A percentile compares a stretch with the other conserved stretches of the same genome.
Conservation (phyloP, 202 grass and related monocot species). For the Dendrocalamus latiflorus region DNA sequence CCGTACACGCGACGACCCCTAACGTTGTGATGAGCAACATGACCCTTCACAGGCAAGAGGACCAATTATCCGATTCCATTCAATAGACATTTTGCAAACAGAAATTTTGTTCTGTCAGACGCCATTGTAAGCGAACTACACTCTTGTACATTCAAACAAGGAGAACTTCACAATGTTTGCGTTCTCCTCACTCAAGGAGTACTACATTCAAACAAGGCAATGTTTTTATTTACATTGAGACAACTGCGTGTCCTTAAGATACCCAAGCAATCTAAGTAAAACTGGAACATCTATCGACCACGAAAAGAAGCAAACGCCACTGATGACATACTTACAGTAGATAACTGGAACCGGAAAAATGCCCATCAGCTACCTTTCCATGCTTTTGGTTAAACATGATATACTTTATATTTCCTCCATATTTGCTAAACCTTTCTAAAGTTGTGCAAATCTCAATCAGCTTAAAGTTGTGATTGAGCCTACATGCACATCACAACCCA, state of each 20-base stretch:
- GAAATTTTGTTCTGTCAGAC: too few species aligned
- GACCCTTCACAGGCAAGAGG: too few species aligned
- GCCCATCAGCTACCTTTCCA: constrained; percentile 35
- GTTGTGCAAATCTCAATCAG: constrained; percentile 52
- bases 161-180: background rate
- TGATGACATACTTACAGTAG: too few species aligned
- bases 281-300: constrained; percentile 8
- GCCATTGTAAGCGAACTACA: background rate
- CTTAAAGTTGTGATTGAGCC: constrained; percentile 54
- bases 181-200: background rate
- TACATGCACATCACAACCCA: constrained; percentile 38
- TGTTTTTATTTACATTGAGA: constrained; percentile 46
- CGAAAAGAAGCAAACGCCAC: constrained; percentile 17
- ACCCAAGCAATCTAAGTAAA: constrained; percentile 20
- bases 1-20: too few species aligned
- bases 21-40: too few species aligned
- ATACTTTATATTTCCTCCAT: constrained; percentile 31
- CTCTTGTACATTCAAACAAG: background rate
- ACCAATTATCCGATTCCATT: too few species aligned
- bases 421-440: constrained; percentile 33
- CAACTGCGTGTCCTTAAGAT: constrained; percentile 14
- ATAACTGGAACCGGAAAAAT: constrained; percentile 32
- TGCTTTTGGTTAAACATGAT: constrained; percentile 54
- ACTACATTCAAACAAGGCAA: constrained; percentile 22
- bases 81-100: too few species aligned